Percentiles rank a stretch among this genome's conserved stretches.
Evolutionary conservation across 139 green algal genomes (phyloP).

Genomic region (Chlorella sp.): DNA sequence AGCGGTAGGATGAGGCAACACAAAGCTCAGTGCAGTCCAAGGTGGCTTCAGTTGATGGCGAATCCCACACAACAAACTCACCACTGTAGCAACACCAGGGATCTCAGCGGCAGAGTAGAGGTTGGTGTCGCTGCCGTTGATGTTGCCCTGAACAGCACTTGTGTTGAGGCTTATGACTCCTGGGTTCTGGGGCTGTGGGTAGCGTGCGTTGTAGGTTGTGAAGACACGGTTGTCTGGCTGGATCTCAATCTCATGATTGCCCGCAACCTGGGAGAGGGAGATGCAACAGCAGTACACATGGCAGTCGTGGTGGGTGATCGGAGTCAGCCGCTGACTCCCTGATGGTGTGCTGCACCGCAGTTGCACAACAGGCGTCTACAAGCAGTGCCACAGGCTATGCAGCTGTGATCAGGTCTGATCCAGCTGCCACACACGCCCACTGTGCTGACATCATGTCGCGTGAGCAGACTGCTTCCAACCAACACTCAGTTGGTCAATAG

Average conservation of each 20-base stretch:
- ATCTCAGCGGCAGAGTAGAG: not conserved
- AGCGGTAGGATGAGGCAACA: not conserved
- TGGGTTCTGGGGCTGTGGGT: not conserved
- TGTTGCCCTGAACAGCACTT: not conserved
- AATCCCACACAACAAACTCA: not conserved
- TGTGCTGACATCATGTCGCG: not conserved
- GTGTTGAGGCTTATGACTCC: not conserved
- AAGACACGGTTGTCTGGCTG: not conserved
- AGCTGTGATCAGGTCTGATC: too few relatives aligned
- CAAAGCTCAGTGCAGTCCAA: not conserved
- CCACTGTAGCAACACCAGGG: not conserved
- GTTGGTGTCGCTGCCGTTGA: not conserved
- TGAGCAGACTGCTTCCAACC: not conserved
- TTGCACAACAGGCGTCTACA: not conserved
- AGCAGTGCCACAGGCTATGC: too few relatives aligned
- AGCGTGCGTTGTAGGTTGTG: not conserved
- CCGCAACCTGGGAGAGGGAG: not conserved
- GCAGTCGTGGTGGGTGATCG: not conserved
- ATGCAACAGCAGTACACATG: not conserved
- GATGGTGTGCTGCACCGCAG: not conserved
- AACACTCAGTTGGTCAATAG: too few relatives aligned
- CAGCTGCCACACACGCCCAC: too few relatives aligned
- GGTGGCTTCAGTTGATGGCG: not conserved
- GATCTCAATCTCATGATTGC: conserved; percentile 1
- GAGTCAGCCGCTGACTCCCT: not conserved